phyloP scores from a whole-genome alignment of 1,139 yeast genomes.

The Magnusiomyces ingens region DNA sequence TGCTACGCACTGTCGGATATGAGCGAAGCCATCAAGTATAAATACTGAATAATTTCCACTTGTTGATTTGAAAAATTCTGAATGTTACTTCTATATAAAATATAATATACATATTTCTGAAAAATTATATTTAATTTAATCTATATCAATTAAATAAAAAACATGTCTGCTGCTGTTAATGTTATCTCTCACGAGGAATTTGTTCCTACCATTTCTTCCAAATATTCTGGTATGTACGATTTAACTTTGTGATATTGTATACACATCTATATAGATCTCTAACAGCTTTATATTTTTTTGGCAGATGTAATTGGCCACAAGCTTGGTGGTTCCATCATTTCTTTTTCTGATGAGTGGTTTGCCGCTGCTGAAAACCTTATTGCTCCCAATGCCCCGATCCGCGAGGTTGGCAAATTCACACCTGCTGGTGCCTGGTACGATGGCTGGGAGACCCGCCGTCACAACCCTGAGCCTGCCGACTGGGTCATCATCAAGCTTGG shows the following conservation, averaged over 20 bases:
- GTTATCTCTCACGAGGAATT: constrained; percentile 12
- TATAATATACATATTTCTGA: too few relatives aligned
- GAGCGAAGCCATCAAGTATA: too few relatives aligned
- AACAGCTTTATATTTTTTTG: neutral
- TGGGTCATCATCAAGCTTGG: constrained; percentile 82
- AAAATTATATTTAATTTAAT: too few relatives aligned
- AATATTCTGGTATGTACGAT: constrained; percentile 8
- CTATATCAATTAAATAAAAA: too few relatives aligned
- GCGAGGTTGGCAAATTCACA: constrained; percentile 73
- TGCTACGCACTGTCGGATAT: neutral
- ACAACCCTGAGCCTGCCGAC: constrained; percentile 74
- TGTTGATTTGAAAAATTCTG: too few relatives aligned
- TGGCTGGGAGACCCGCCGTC: constrained; percentile 97
- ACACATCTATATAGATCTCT: neutral
- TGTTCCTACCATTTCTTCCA: constrained; percentile 11
- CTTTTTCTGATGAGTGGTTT: constrained; percentile 86
- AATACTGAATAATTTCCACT: too few relatives aligned
- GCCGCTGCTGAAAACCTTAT: constrained; percentile 88
- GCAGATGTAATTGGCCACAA: constrained; percentile 73
- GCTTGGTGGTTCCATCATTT: constrained; percentile 66
- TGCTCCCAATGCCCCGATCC: constrained; percentile 69
- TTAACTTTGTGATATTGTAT: neutral
- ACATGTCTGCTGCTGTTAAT: constrained; percentile 9
- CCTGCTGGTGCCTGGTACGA: constrained; percentile 95
- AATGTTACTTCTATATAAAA: too few relatives aligned